These are phyloP conservation scores for Arabis alpina DNA, from an alignment of 345 rosid species.

Conservation along the genomic window DNA sequence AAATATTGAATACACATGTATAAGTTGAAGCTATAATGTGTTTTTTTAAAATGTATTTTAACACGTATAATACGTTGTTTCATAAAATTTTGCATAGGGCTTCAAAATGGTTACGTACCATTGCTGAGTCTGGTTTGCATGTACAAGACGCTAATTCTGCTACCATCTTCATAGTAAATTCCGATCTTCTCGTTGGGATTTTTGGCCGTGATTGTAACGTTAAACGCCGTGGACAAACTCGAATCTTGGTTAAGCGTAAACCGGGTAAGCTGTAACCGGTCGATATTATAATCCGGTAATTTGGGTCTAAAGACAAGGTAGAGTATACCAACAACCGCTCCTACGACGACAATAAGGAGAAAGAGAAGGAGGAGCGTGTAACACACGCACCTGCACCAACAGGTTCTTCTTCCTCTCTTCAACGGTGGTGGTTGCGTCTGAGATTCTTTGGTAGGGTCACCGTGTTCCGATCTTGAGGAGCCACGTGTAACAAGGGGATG, in stretches of 20 bases:
- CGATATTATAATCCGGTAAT: conserved; percentile 67
- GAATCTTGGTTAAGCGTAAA: conserved; percentile 49
- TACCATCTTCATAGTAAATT: conserved; percentile 82
- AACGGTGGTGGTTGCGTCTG: conserved; percentile 11
- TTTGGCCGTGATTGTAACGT: conserved; percentile 63
- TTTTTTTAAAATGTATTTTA: too few species aligned
- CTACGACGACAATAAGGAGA: conserved; percentile 55
- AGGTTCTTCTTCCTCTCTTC: conserved; percentile 58
- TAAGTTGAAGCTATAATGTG: too few species aligned
- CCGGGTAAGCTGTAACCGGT: conserved; percentile 58
- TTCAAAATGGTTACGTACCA: conserved; percentile 26
- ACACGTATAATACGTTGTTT: too few species aligned
- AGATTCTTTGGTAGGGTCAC: conserved; percentile 31
- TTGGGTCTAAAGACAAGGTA: conserved; percentile 80
- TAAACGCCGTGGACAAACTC: conserved; percentile 60
- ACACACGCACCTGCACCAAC: conserved; percentile 67
- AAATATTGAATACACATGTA: too few species aligned
- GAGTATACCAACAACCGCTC: conserved; percentile 53
- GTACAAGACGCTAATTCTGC: conserved; percentile 66
- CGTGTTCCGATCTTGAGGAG: conserved; percentile 49
- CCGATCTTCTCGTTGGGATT: conserved; percentile 85
- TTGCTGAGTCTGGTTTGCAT: conserved; percentile 54
- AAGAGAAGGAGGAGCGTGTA: conserved; percentile 62
- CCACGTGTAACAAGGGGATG: conserved; percentile 57
- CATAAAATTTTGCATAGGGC: too few species aligned